phyloP scores from a whole-genome alignment of 2,329 filamentous ascomycete genomes.

The Mycocentrospora acerina region DNA sequence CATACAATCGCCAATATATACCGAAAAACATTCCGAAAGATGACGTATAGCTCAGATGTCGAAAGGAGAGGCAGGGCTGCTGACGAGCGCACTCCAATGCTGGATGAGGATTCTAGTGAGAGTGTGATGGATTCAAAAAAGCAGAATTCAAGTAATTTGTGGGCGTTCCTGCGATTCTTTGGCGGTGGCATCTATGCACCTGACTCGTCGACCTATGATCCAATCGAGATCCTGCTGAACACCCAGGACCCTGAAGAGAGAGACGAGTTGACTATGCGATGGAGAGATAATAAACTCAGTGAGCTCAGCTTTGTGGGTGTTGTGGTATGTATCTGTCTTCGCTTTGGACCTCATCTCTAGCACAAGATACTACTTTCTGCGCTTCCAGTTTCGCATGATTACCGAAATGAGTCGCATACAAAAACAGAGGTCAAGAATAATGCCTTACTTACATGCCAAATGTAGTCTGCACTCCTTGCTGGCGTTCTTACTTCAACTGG shows the following conservation, averaged over 20 bases:
- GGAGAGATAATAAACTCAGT: constrained; percentile 44
- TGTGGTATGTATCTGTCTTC: constrained; percentile 31
- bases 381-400: too few relatives aligned
- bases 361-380: too few relatives aligned
- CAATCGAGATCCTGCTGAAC: constrained; percentile 43
- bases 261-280: constrained; percentile 41
- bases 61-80: constrained; percentile 17
- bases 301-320: constrained; percentile 48
- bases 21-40: constrained; percentile 10
- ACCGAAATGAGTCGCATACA: too few relatives aligned
- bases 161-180: constrained; percentile 30
- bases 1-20: neutral
- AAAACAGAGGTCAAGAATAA: too few relatives aligned
- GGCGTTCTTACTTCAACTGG: constrained; percentile 48
- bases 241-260: constrained; percentile 33
- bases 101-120: constrained; percentile 16
- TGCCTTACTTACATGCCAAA: neutral
- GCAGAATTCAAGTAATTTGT: constrained; percentile 6
- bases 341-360: too few relatives aligned
- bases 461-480: constrained; percentile 23
- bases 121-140: constrained; percentile 2
- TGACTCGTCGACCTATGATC: constrained; percentile 38
- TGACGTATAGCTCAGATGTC: constrained; percentile 23
- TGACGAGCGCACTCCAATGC: constrained; percentile 24
- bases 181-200: constrained; percentile 37